These are phyloP conservation scores for Suhomyces chickasaworum DNA, from an alignment of 1,139 yeast species.

Conservation along the genomic window DNA sequence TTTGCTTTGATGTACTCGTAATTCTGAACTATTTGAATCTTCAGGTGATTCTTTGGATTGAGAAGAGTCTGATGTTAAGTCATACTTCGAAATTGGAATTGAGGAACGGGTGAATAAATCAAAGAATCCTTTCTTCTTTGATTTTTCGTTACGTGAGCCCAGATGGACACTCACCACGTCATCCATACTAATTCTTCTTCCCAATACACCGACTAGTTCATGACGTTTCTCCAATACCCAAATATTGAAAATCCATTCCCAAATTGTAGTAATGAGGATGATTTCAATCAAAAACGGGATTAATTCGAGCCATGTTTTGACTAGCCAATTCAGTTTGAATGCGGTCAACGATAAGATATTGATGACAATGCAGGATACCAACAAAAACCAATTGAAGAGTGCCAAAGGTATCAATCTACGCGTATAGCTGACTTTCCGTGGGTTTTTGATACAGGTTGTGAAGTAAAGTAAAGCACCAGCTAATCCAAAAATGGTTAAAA, in stretches of 20 bases:
- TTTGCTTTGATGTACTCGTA: conserved; percentile 8
- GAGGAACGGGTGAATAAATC: background rate
- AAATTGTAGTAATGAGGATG: conserved; percentile 41
- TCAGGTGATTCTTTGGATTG: conserved; percentile 3
- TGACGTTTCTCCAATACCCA: conserved; percentile 41
- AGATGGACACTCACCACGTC: conserved; percentile 27
- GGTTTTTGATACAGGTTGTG: conserved; percentile 32
- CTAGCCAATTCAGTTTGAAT: conserved; percentile 34
- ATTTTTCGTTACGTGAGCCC: conserved; percentile 4
- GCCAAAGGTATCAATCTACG: conserved; percentile 45
- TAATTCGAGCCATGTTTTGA: conserved; percentile 42
- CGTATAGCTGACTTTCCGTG: conserved; percentile 38
- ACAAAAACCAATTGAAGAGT: conserved; percentile 36
- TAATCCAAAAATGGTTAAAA: conserved; percentile 32
- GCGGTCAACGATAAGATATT: conserved; percentile 30
- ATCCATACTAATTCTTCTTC: conserved; percentile 46
- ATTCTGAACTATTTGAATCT: conserved; percentile 4
- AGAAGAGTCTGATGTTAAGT: conserved; percentile 3
- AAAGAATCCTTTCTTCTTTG: background rate
- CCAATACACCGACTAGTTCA: conserved; percentile 51
- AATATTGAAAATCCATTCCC: conserved; percentile 57
- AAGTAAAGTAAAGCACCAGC: conserved; percentile 30
- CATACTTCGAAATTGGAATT: conserved; percentile 2
- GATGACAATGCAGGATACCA: conserved; percentile 33
- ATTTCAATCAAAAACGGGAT: conserved; percentile 42